Conservation (phyloP, 164 flowering plant genomes). For the Brasenia schreberi region DNA sequence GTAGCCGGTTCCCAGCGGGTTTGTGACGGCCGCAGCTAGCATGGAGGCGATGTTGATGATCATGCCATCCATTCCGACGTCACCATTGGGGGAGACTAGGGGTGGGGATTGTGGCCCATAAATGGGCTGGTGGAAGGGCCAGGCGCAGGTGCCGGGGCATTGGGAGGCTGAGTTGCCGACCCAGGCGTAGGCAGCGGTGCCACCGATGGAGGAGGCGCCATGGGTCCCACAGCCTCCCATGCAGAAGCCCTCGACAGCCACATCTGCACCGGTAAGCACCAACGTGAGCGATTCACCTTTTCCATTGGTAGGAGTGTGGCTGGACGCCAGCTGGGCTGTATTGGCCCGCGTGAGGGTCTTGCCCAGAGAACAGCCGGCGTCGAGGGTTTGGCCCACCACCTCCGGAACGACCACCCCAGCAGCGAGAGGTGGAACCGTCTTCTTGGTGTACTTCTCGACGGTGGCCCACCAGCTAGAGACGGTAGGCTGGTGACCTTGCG, state of each 20-base stretch:
- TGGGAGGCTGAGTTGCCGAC: conserved; percentile 12
- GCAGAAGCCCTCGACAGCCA: conserved; percentile 11
- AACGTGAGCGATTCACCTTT: conserved; percentile 10
- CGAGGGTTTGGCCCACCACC: conserved; percentile 1
- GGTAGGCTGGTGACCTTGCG: conserved; percentile 9
- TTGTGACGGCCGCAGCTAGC: conserved; percentile 10
- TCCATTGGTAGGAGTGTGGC: background rate
- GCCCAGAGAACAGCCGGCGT: conserved; percentile 5
- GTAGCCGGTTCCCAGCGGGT: conserved; percentile 10
- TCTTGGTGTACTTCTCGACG: conserved; percentile 19
- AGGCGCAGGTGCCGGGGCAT: conserved; percentile 12
- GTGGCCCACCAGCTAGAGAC: conserved; percentile 23
- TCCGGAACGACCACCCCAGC: conserved; percentile 1
- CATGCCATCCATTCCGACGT: conserved; percentile 14
- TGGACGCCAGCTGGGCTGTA: background rate
- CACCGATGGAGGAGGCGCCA: conserved; percentile 6
- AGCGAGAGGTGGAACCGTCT: conserved; percentile 14
- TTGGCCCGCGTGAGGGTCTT: conserved; percentile 5
- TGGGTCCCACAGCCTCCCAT: conserved; percentile 9
- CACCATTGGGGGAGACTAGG: conserved; percentile 13
- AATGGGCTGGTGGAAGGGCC: conserved; percentile 11
- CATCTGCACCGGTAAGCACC: conserved; percentile 8
- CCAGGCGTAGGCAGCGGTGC: conserved; percentile 5
- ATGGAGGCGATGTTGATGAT: conserved; percentile 8
- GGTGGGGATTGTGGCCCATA: conserved; percentile 13